Conservation (phyloP, 495 filamentous ascomycete genomes). For the Penicillium coprophilum region DNA sequence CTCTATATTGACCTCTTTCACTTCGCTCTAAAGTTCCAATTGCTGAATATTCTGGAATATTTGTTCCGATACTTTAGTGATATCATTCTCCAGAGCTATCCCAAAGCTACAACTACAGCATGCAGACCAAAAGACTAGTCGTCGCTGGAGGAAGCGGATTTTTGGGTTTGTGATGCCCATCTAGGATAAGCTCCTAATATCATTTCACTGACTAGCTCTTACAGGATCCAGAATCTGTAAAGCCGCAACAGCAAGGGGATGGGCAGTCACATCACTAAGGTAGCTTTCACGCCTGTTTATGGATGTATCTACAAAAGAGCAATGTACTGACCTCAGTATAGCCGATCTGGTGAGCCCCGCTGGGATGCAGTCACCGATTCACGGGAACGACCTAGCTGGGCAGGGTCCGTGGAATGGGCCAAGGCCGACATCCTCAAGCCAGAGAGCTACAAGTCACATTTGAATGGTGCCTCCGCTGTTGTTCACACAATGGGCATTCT, state of each 20-base stretch:
- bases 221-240: slow-evolving; percentile 86
- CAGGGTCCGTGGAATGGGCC: slow-evolving; percentile 78
- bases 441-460: slow-evolving; percentile 66
- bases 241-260: slow-evolving; percentile 74
- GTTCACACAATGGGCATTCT: slow-evolving; percentile 94
- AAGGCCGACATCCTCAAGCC: slow-evolving; percentile 84
- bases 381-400: slow-evolving; percentile 71
- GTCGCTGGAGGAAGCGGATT: slow-evolving; percentile 97
- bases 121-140: slow-evolving; percentile 68
- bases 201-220: slow-evolving; percentile 13
- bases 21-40: not conserved
- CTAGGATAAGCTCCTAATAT: not conserved
- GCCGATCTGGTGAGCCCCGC: slow-evolving; percentile 82
- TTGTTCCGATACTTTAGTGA: slow-evolving; percentile 45
- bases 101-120: slow-evolving; percentile 21
- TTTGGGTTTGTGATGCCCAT: slow-evolving; percentile 53
- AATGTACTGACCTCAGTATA: slow-evolving; percentile 32
- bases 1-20: too few species aligned
- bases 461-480: slow-evolving; percentile 75
- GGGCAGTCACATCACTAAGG: slow-evolving; percentile 90
- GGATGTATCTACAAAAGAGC: not conserved
- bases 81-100: slow-evolving; percentile 39
- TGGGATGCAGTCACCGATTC: slow-evolving; percentile 82
- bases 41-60: slow-evolving; percentile 9
- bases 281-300: slow-evolving; percentile 31